A percentile compares a stretch with the other conserved stretches of the same genome.
Evolutionary conservation across 1,139 yeast genomes (phyloP).

Genomic region (Kazachstania sp.): DNA sequence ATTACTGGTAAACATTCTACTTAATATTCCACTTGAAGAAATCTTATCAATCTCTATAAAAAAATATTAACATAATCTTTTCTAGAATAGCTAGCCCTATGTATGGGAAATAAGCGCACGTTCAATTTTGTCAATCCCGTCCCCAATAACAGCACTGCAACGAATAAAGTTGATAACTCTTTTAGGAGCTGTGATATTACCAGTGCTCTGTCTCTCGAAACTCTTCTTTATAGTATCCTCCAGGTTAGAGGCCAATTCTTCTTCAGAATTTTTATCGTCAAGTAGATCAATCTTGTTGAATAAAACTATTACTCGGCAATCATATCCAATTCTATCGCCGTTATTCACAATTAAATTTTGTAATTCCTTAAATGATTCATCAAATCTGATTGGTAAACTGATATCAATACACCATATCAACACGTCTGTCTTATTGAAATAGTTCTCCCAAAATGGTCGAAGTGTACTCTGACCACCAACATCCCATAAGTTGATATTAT

Average conservation of each 20-base stretch:
- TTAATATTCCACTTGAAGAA: no score
- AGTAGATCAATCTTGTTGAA: constrained; percentile 53
- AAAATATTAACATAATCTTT: background rate
- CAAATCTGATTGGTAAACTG: constrained; percentile 49
- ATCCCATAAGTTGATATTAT: constrained; percentile 55
- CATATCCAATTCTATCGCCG: constrained; percentile 54
- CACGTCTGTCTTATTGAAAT: constrained; percentile 77
- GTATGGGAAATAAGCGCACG: constrained; percentile 1
- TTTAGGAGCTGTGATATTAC: background rate
- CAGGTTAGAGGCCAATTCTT: background rate
- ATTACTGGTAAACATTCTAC: no score
- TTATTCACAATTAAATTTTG: constrained; percentile 48
- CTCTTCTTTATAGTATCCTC: background rate
- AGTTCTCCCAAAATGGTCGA: constrained; percentile 83
- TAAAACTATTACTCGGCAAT: constrained; percentile 45
- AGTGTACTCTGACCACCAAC: constrained; percentile 80
- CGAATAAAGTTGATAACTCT: constrained; percentile 6
- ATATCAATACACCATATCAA: constrained; percentile 92
- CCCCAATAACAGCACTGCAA: constrained; percentile 15
- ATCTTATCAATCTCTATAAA: background rate
- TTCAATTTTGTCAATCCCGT: constrained; percentile 10
- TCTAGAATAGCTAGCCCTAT: background rate
- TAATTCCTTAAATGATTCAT: constrained; percentile 60
- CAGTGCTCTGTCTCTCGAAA: background rate
- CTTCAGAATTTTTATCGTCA: constrained; percentile 1